Percentiles rank a stretch among this genome's conserved stretches.
Evolutionary conservation across 495 filamentous ascomycete species (phyloP).

Genomic region (Pseudoneurospora amorphoporcata): DNA sequence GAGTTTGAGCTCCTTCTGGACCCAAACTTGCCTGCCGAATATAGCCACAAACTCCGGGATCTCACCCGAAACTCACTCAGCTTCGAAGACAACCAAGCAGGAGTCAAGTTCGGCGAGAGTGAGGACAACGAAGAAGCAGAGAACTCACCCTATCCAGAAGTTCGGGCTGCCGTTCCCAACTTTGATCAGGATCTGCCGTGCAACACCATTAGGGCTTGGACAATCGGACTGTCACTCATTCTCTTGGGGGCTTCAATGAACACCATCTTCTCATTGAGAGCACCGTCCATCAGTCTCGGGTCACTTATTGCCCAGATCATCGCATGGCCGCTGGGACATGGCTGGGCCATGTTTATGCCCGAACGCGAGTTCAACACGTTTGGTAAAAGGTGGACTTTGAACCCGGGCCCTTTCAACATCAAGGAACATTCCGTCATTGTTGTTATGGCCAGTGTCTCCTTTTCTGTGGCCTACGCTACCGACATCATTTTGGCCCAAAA

Average conservation of each 20-base stretch:
- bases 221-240: conserved; percentile 55
- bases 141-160: conserved; percentile 64
- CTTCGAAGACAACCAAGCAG: conserved; percentile 29
- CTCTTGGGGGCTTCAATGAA: conserved; percentile 59
- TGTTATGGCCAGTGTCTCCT: conserved; percentile 56
- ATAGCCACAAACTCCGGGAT: conserved; percentile 14
- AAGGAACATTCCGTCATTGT: conserved; percentile 73
- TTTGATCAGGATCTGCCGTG: conserved; percentile 54
- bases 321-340: conserved; percentile 59
- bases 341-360: conserved; percentile 39
- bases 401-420: conserved; percentile 69
- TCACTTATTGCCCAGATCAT: conserved; percentile 60
- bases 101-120: conserved; percentile 8
- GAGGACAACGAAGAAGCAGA: conserved; percentile 25
- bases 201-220: conserved; percentile 67
- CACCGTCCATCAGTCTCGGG: conserved; percentile 54
- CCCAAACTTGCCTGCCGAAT: conserved; percentile 37
- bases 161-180: conserved; percentile 50
- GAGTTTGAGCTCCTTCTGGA: conserved; percentile 34
- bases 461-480: conserved; percentile 57
- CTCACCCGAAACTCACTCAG: conserved; percentile 17
- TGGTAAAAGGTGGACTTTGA: conserved; percentile 46
- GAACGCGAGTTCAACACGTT: conserved; percentile 42
- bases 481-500: conserved; percentile 57
- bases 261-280: conserved; percentile 59